Evolutionary conservation across 345 rosid species (phyloP), one percentile per base, ranked within the genome.

Genomic region (Brassica nigra): DNA sequence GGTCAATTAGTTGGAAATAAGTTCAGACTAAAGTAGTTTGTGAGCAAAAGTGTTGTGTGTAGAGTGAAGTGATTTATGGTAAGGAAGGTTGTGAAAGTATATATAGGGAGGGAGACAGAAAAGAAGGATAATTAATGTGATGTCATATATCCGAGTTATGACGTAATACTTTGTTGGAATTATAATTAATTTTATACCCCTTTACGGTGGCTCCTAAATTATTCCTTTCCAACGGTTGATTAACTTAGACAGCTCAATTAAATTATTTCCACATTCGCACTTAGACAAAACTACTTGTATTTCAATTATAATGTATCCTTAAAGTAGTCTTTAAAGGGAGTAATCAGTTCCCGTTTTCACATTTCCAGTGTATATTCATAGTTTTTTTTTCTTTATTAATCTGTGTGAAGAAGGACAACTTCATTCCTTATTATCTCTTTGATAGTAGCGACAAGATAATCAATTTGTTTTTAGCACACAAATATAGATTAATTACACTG

Each of bases 201-300:
- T 74, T 61, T 68, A 68, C 79, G 68, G 83, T 76, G 80, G 71
- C 34, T 76, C 70, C 71, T 80, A 75, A 76, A 52, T 81, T 66
- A 57, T 4, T 74, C 37, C 57, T 64, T 81, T 81, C 76, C 80
- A 81, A 71, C 70, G 74, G 80, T 76, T 81, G 76, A 81, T 81
- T 76, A 80, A 81, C 77, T 71, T 75, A 66, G 47, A 68, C 73
- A 39, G 68, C 76, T 80, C 11, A 30, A 75, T 55, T 62, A 75
- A 70, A 7, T 37, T 80, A 75, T 70, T 62, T 80, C 76, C 72
- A 69, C 79, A 75, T 80, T 75, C 72, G 79, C 76, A 80, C 15
- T 75, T 80, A 75, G 30, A 6, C 71, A 36, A 33, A 80, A 37
- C 29, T 70, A 69, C 1, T 75, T 69, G 9, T 61, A 3, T 52